Evolutionary conservation across 2,329 filamentous ascomycete species (phyloP).

Genomic region (Colletotrichum plurivorum): DNA sequence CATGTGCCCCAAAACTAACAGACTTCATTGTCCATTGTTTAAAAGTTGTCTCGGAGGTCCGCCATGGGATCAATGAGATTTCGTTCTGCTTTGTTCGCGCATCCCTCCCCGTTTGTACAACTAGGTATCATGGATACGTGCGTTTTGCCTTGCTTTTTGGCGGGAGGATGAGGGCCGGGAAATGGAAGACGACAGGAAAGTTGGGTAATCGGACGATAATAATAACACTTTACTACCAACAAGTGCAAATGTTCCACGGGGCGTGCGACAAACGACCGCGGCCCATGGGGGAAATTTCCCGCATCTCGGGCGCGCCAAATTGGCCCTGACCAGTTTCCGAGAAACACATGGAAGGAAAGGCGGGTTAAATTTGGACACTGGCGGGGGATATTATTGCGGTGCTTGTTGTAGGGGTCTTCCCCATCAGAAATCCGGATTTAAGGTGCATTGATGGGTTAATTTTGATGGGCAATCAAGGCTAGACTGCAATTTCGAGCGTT

Average conservation of each 20-base stretch:
- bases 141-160: too few species aligned
- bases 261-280: not conserved
- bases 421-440: constrained; percentile 28
- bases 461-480: constrained; percentile 36
- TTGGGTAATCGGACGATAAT: constrained; percentile 6
- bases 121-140: too few species aligned
- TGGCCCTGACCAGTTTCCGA: not conserved
- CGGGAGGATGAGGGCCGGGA: not conserved
- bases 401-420: constrained; percentile 13
- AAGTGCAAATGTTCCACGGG: not conserved
- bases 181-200: not conserved
- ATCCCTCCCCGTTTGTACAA: too few species aligned
- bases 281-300: constrained; percentile 5
- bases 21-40: constrained; percentile 17
- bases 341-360: not conserved
- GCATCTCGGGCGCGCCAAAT: not conserved
- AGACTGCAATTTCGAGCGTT: constrained; percentile 31
- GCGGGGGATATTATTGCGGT: not conserved
- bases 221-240: too few species aligned
- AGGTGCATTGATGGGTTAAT: constrained; percentile 35
- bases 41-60: too few species aligned
- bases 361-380: constrained; percentile 6
- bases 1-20: not conserved
- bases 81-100: too few species aligned
- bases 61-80: too few species aligned